These are phyloP conservation scores for Nowakowskiella sp. DNA, from an alignment of 192 early-diverging fungal genomes.

Conservation along the genomic window DNA sequence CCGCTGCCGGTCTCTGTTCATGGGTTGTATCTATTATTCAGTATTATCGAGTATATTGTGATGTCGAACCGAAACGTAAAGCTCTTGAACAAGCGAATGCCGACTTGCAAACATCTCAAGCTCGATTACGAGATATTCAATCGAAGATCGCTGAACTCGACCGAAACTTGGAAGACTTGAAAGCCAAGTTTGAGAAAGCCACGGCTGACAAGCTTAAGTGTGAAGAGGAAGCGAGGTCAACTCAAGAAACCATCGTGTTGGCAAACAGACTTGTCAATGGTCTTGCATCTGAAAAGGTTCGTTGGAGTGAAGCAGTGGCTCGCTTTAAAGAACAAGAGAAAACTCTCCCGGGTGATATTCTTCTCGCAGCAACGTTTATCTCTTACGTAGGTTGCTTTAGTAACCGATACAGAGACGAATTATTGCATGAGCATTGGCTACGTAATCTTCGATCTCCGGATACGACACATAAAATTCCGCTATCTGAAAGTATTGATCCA, in stretches of 20 bases:
- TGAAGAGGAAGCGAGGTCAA: slow-evolving; percentile 56
- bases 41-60: slow-evolving; percentile 55
- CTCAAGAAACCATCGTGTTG: slow-evolving; percentile 54
- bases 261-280: slow-evolving; percentile 58
- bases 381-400: slow-evolving; percentile 62
- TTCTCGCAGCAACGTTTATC: slow-evolving; percentile 52
- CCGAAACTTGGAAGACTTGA: slow-evolving; percentile 48
- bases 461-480: slow-evolving; percentile 39
- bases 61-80: slow-evolving; percentile 57
- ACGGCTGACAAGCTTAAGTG: slow-evolving; percentile 54
- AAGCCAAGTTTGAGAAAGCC: slow-evolving; percentile 58
- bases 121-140: slow-evolving; percentile 48
- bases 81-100: slow-evolving; percentile 47
- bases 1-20: slow-evolving; percentile 55
- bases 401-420: slow-evolving; percentile 52
- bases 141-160: slow-evolving; percentile 54
- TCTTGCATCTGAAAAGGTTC: slow-evolving; percentile 58
- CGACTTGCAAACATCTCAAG: slow-evolving; percentile 46
- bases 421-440: slow-evolving; percentile 51
- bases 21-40: slow-evolving; percentile 58
- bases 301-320: slow-evolving; percentile 56
- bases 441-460: slow-evolving; percentile 34
- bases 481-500: slow-evolving; percentile 49
- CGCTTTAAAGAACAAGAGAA: slow-evolving; percentile 63
- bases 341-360: slow-evolving; percentile 53